Evolutionary conservation across 1,284 basidiomycete species (phyloP), one percentile per base, ranked within the genome.

Genomic region (Austroboletus olivaceoglutinosus): DNA sequence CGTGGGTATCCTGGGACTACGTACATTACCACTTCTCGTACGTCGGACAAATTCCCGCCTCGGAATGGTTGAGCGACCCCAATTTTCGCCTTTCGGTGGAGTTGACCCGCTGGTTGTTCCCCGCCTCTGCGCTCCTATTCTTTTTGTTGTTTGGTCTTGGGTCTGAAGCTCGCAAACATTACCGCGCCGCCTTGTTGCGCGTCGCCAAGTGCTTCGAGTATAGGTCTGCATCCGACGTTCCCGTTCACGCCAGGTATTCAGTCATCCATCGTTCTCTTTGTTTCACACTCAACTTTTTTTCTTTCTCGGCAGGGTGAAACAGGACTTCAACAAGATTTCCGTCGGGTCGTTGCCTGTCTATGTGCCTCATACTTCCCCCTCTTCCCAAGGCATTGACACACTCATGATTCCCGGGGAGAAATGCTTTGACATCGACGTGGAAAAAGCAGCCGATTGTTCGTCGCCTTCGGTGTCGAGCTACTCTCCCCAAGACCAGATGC

Each of bases 141-240:
- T 76, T 75, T 54, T 51, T 59, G 3, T 69, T 76, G 60, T 78
- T 78, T 52, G 73, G 69, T 15, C 73, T 76, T 40, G 73, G 68
- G 0, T 51, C 60, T 22, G 75, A 76, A 33, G 72, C 73, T n/a
- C 56, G 60, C 46, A 70, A 67, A 46, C 59, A 69, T 42, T 75
- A 76, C 30, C 41, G 23, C 2, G 23, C 45, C 4, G 42, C 49
- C 16, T 53, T 55, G 34, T 36, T 54, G 34, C 44, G 50, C 15
- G 31, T 56, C 19, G 53, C 42, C 37, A 48, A 45, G 39, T 22
- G 47, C 22, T 52, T 66, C 4, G 56, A 65, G 13, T 56, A 58
- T 45, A 45, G 31, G 27, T 48, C 51, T 36, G 22, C 47, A 25
- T 51, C 53, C 6, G 48, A 48, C 11, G 18, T 29, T 4, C 43